Conservation (phyloP, 257 asterid genomes). For the Buddleja alternifolia region DNA sequence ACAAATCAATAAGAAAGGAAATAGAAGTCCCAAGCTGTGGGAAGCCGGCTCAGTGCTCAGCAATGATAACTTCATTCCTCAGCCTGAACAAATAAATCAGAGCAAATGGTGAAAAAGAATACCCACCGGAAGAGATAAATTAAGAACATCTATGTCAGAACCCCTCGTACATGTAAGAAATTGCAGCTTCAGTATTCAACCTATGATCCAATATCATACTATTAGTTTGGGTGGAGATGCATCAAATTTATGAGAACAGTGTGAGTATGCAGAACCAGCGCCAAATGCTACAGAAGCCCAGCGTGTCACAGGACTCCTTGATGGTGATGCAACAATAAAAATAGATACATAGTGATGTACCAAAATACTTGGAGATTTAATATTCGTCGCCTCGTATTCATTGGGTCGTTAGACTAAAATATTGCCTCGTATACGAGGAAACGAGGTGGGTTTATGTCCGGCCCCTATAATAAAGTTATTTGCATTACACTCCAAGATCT, state of each 20-base stretch:
- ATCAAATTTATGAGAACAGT: slow-evolving; percentile 65
- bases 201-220: not conserved
- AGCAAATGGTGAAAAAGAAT: not conserved
- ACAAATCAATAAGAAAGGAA: slow-evolving; percentile 7
- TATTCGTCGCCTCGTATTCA: too few species aligned
- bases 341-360: too few species aligned
- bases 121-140: too few species aligned
- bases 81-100: slow-evolving; percentile 32
- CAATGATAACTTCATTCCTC: slow-evolving; percentile 32
- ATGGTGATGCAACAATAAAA: slow-evolving; percentile 40
- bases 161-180: too few species aligned
- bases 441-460: too few species aligned
- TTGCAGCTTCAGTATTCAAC: not conserved
- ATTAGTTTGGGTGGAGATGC: slow-evolving; percentile 50
- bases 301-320: slow-evolving; percentile 88
- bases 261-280: slow-evolving; percentile 87
- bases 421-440: too few species aligned
- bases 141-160: too few species aligned
- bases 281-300: slow-evolving; percentile 90
- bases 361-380: too few species aligned
- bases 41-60: not conserved
- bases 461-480: too few species aligned
- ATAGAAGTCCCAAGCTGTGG: slow-evolving; percentile 14
- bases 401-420: too few species aligned
- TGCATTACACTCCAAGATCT: too few species aligned